Evolutionary conservation across 768 basidiomycete genomes (phyloP), one percentile per base, ranked within the genome.

Genomic region (Mycena kentingensis): DNA sequence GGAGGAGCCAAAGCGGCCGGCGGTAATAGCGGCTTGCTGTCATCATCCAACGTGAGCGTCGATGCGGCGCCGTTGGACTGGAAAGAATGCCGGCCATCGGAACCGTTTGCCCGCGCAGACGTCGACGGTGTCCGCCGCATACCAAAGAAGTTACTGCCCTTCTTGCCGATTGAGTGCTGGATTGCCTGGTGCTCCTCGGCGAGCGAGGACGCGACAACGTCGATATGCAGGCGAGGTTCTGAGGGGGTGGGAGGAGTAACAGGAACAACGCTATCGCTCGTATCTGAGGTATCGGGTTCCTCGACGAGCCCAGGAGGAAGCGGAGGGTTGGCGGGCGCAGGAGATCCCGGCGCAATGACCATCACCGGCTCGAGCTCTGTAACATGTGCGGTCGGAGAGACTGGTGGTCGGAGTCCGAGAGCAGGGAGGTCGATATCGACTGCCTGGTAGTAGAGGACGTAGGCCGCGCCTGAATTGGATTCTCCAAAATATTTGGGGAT

Each of bases 361-460:
- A 45, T 28, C 58, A 50, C 52, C 41, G 51, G 51, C 37, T 64
- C 54, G 24, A 36, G 49, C 39, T 72, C 72, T 16, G 63, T 43
- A n/a, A 55, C 45, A 16, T 67, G 67, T 13, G 41, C 15, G 51
- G 62, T 65, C 22, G 57, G 65, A 60, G 47, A 69, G 49, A 55
- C 61, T 51, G 60, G 62, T 37, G 58, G 63, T 49, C 76, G 80
- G 19, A 96, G 70, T 2, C 93, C 94, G 25, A 95, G 78, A 19
- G 78, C 74, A n/a, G 73, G 66, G 29, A 80, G 74, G 65, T 96
- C 87, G 50, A 98, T 78, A 68, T 98, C 93, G 28, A 80, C 85
- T 22, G 93, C 94, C 70, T 98, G 93, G 70, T 98, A 99, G 73
- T 96, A 98, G 31, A 99, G 78, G 22, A 98, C 94, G 68, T 99